A percentile compares a stretch with the other conserved stretches of the same genome.
These are phyloP conservation scores for Neoboletus subvelutipes DNA, from an alignment of 768 basidiomycete species.

Conservation along the genomic window DNA sequence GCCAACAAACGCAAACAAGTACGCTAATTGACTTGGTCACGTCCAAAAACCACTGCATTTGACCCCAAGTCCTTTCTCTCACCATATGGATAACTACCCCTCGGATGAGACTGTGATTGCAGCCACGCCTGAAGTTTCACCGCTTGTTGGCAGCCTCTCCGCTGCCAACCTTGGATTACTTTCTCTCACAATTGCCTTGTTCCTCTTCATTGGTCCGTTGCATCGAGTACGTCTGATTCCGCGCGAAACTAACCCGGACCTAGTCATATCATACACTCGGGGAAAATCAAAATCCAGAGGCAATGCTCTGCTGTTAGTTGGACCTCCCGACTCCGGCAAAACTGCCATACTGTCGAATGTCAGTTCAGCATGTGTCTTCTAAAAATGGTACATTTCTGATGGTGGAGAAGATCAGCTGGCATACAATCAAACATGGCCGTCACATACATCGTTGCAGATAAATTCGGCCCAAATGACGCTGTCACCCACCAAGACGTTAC, in stretches of 20 bases:
- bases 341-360: constrained; percentile 75
- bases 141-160: constrained; percentile 37
- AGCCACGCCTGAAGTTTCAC: constrained; percentile 36
- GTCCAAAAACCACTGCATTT: background rate
- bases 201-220: constrained; percentile 45
- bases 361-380: constrained; percentile 25
- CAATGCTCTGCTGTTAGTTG: constrained; percentile 70
- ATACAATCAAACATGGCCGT: constrained; percentile 61
- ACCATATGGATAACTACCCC: constrained; percentile 14
- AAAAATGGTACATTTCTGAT: constrained; percentile 6
- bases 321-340: constrained; percentile 76
- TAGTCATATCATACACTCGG: constrained; percentile 41
- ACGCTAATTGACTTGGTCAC: background rate
- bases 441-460: constrained; percentile 76
- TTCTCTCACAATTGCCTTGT: constrained; percentile 44
- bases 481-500: constrained; percentile 44
- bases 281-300: constrained; percentile 49
- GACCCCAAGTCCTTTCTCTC: background rate
- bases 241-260: constrained; percentile 35
- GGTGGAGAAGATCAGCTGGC: constrained; percentile 48
- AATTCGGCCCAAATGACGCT: constrained; percentile 54
- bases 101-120: constrained; percentile 6
- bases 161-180: constrained; percentile 40
- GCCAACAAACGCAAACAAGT: constrained; percentile 25
- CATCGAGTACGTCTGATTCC: background rate